Conservation (phyloP, 371 early-diverging fungal genomes). For the Paraphysoderma sedebokerense region DNA sequence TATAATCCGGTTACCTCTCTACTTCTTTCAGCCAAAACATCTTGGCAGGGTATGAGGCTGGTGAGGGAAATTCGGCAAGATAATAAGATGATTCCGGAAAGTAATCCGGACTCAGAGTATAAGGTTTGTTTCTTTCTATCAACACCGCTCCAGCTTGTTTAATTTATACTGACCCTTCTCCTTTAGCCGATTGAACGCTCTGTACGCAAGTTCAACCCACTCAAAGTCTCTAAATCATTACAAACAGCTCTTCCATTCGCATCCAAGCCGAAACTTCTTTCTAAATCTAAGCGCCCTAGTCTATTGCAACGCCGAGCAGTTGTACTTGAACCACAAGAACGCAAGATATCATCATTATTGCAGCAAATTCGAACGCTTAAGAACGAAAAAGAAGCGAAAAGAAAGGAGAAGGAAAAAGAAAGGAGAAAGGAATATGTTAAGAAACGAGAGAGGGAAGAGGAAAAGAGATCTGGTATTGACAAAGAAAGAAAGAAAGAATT, state of each 20-base stretch:
- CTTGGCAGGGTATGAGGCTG: slow-evolving; percentile 79
- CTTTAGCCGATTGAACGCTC: slow-evolving; percentile 64
- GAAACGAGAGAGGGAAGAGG: neutral
- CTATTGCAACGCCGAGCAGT: slow-evolving; percentile 62
- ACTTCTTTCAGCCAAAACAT: slow-evolving; percentile 40
- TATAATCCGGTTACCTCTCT: slow-evolving; percentile 90
- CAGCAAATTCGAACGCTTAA: slow-evolving; percentile 73
- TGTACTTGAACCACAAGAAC: slow-evolving; percentile 73
- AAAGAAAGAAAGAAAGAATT: slow-evolving; percentile 31
- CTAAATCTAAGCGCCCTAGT: slow-evolving; percentile 15
- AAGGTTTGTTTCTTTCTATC: no score
- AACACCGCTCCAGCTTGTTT: no score
- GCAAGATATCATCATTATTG: slow-evolving; percentile 60
- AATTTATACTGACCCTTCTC: no score
- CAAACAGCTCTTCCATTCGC: slow-evolving; percentile 78
- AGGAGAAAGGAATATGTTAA: no score
- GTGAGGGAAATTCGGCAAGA: slow-evolving; percentile 76
- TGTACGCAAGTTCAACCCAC: slow-evolving; percentile 53
- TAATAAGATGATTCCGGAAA: slow-evolving; percentile 39
- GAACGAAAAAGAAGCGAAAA: slow-evolving; percentile 60
- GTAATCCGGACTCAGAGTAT: slow-evolving; percentile 67
- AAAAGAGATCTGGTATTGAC: slow-evolving; percentile 6
- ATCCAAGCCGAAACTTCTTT: slow-evolving; percentile 58
- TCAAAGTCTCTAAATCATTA: slow-evolving; percentile 64
- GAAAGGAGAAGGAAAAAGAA: slow-evolving; percentile 42